These are phyloP conservation scores for Penicillium desertorum DNA, from an alignment of 495 filamentous ascomycete genomes.

Conservation along the genomic window DNA sequence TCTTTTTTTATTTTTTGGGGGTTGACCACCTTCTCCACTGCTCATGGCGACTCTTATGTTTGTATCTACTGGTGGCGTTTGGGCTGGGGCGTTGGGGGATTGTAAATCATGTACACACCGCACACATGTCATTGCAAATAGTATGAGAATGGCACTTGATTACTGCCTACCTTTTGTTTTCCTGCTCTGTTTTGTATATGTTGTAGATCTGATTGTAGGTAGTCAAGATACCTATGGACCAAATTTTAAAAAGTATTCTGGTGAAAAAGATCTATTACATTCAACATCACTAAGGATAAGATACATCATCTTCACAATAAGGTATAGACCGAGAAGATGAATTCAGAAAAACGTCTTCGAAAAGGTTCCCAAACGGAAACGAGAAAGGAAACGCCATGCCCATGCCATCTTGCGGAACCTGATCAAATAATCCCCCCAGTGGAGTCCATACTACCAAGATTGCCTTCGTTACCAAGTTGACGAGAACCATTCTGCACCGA, in stretches of 20 bases:
- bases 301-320: neutral
- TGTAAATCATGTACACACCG: constrained; percentile 10
- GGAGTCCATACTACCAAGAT: neutral
- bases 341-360: constrained; percentile 12
- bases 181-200: neutral
- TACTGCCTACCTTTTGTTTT: neutral
- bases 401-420: constrained; percentile 6
- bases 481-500: neutral
- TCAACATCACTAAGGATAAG: neutral
- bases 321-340: neutral
- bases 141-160: constrained; percentile 1
- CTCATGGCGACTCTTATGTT: constrained; percentile 2
- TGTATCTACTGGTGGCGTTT: constrained; percentile 8
- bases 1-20: neutral
- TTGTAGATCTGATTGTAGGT: neutral
- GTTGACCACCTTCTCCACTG: neutral
- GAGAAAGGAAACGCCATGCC: constrained; percentile 12
- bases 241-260: neutral
- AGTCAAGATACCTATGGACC: neutral
- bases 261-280: neutral
- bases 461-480: neutral
- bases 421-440: constrained; percentile 3
- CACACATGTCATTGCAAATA: constrained; percentile 12
- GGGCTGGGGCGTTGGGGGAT: constrained; percentile 6
- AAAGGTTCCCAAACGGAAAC: constrained; percentile 13